These are phyloP conservation scores for Mycena capillaripes DNA, from an alignment of 768 basidiomycete genomes.

Conservation along the genomic window DNA sequence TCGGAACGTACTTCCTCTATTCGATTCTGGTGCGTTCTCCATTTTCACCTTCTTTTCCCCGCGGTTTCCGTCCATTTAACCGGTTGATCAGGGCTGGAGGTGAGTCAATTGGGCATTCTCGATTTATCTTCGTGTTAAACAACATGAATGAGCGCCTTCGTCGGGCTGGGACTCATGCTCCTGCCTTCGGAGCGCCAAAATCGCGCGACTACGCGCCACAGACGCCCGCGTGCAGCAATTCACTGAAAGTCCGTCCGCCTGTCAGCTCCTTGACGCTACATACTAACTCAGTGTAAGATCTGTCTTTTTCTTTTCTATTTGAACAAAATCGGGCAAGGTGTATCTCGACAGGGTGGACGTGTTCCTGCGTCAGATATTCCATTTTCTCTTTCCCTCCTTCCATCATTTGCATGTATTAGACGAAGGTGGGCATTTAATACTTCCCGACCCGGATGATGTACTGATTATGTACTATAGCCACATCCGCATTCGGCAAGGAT, in stretches of 20 bases:
- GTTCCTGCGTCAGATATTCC: slow-evolving; percentile 53
- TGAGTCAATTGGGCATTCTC: slow-evolving; percentile 28
- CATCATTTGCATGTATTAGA: neutral
- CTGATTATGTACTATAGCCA: neutral
- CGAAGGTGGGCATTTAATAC: neutral
- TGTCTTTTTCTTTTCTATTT: slow-evolving; percentile 5
- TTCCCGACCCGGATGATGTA: neutral
- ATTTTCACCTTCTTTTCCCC: slow-evolving; percentile 36
- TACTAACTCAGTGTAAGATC: neutral
- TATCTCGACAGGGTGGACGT: slow-evolving; percentile 57
- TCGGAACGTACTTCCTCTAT: slow-evolving; percentile 44
- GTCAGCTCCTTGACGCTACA: slow-evolving; percentile 43
- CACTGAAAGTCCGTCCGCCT: slow-evolving; percentile 51
- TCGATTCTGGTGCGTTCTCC: slow-evolving; percentile 48
- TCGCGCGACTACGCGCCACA: slow-evolving; percentile 56
- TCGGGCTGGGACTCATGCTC: slow-evolving; percentile 59
- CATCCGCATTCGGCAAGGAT: neutral
- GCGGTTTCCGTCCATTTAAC: slow-evolving; percentile 42
- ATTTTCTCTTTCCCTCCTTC: neutral
- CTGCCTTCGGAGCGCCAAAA: slow-evolving; percentile 52
- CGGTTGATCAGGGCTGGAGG: slow-evolving; percentile 59
- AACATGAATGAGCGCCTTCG: slow-evolving; percentile 50
- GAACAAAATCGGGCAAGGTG: neutral
- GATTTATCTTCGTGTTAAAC: slow-evolving; percentile 26
- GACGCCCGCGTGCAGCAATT: slow-evolving; percentile 61